Percentiles rank a stretch among this genome's conserved stretches.
These are phyloP conservation scores for Aspergillus baeticus DNA, from an alignment of 495 filamentous ascomycete species.

Conservation along the genomic window DNA sequence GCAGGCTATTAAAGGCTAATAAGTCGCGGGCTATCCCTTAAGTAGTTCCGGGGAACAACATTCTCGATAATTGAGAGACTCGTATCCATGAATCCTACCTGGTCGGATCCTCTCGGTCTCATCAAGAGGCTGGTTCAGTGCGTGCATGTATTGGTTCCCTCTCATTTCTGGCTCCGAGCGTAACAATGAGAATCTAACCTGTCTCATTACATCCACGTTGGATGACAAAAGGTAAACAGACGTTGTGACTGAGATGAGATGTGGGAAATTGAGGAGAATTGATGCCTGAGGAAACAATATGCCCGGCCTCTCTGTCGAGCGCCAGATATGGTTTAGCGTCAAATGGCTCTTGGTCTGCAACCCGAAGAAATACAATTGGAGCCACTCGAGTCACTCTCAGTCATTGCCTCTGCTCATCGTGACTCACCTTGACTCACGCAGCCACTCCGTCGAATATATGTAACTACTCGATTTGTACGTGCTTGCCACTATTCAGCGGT, in stretches of 20 bases:
- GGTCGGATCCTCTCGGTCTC: too few relatives aligned
- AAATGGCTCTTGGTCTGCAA: not conserved
- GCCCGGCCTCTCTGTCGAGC: not conserved
- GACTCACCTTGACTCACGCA: conserved; percentile 18
- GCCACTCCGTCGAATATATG: not conserved
- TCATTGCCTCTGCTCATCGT: conserved; percentile 5
- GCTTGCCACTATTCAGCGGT: not conserved
- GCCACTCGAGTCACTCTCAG: not conserved
- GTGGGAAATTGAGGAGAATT: not conserved
- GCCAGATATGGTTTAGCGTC: not conserved
- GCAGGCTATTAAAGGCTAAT: not conserved
- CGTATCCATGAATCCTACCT: not conserved
- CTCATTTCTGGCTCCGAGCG: too few relatives aligned
- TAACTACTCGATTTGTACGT: not conserved
- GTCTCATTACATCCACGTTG: too few relatives aligned
- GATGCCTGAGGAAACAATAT: conserved; percentile 1
- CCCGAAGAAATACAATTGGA: not conserved
- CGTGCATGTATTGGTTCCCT: too few relatives aligned
- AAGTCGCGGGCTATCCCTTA: not conserved
- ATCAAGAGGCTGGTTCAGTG: too few relatives aligned
- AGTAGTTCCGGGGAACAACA: not conserved
- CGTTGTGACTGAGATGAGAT: too few relatives aligned
- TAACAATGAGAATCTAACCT: too few relatives aligned
- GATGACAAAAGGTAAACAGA: too few relatives aligned
- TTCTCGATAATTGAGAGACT: not conserved